Evolutionary conservation across 257 asterid species (phyloP), one percentile per base, ranked within the genome.

Genomic region (Solanum clarkiae): DNA sequence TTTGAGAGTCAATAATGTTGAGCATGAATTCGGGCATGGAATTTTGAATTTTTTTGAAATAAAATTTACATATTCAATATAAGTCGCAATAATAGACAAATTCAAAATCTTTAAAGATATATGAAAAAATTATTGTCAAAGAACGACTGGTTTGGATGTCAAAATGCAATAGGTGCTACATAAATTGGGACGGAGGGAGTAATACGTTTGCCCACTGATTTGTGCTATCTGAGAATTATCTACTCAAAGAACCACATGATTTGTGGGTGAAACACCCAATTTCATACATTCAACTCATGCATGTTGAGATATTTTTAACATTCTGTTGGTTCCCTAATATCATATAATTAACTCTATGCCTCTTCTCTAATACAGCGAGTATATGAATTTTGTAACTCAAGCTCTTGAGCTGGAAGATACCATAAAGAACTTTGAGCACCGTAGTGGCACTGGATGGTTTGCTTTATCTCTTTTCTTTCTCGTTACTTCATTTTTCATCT

Each of bases 341-440:
- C 24, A 26, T 53, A 51, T 79, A 51, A 53, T 49, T 26, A 16
- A 26, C 65, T 77, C 82, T 51, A 77, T 22, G 45, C 36, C 47
- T 26, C 87, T 85, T 83, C 51, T 81, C 81, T 89, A 85, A 87
- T 88, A 88, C 95, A 92, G 97, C 74, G 98, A 94, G 92, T 94
- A 94, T 82, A 84, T 87, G 87, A 93, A 88, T 63, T 87, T 90
- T 86, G 98, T 93, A 84, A 90, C 86, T 49, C 97, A 93, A 88
- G 95, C 97, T 62, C 90, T 93, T 84, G 97, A 93, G 91, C 90
- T 94, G 89, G 98, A 94, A 88, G 98, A 94, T 88, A 93, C 95
- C 54, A 87, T 93, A 86, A 93, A 92, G 94, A 94, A 90, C 86
- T 90, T 86, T 86, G 94, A 93, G 90, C 93, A 90, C 88, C 80